These are phyloP conservation scores for Tolypocladium paradoxum DNA, from an alignment of 2,329 filamentous ascomycete genomes.

Conservation along the genomic window DNA sequence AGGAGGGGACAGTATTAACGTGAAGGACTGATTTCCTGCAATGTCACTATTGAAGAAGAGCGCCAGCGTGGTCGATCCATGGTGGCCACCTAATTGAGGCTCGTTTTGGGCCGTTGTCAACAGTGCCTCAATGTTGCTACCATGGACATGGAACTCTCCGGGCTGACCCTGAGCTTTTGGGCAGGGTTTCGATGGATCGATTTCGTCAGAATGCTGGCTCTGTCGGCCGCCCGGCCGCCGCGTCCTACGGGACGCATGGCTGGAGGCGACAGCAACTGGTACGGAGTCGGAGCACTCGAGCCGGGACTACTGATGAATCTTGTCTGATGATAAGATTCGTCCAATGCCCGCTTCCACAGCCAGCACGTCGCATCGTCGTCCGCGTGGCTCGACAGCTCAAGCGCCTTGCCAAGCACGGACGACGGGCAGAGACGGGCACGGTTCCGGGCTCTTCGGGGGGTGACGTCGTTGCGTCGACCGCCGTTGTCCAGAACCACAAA, in stretches of 20 bases:
- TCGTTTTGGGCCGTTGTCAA: neutral
- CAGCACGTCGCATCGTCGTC: neutral
- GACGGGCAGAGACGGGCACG: neutral
- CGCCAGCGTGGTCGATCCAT: neutral
- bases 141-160: too few relatives aligned
- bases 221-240: too few relatives aligned
- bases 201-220: too few relatives aligned
- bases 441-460: neutral
- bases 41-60: too few relatives aligned
- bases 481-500: neutral
- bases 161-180: too few relatives aligned
- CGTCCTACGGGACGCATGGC: too few relatives aligned
- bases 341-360: neutral
- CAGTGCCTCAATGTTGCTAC: too few relatives aligned
- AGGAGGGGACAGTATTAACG: neutral
- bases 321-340: neutral
- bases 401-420: neutral
- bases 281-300: too few relatives aligned
- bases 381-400: neutral
- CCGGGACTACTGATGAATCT: neutral
- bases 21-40: neutral
- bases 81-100: neutral
- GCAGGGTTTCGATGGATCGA: too few relatives aligned
- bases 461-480: too few relatives aligned
- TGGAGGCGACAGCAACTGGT: too few relatives aligned